Conservation (phyloP, 2,329 filamentous ascomycete genomes). For the Beauveria sp. region DNA sequence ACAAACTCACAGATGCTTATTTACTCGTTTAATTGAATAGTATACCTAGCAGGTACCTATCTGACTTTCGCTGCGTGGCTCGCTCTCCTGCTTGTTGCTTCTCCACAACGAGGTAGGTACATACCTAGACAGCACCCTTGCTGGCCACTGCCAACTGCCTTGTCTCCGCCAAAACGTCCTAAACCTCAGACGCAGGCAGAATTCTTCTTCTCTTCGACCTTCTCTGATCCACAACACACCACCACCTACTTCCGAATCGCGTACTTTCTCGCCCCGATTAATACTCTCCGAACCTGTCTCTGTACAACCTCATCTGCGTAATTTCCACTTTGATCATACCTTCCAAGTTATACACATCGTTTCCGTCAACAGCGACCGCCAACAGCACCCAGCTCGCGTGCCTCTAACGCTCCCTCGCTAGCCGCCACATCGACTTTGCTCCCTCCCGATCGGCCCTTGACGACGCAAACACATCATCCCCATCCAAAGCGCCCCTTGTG, state of each 20-base stretch:
- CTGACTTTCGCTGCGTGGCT: not conserved
- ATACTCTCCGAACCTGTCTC: not conserved
- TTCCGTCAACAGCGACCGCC: not conserved
- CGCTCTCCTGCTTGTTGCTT: not conserved
- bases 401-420: constrained; percentile 4
- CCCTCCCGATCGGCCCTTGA: not conserved
- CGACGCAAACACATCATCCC: not conserved
- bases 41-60: not conserved
- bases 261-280: not conserved
- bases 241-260: constrained; percentile 5
- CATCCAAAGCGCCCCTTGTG: not conserved
- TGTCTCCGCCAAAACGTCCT: not conserved
- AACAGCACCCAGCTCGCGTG: constrained; percentile 8
- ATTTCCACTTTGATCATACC: not conserved
- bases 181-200: constrained; percentile 7
- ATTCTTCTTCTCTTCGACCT: constrained; percentile 7
- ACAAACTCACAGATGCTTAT: no score
- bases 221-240: constrained; percentile 12
- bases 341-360: not conserved
- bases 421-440: not conserved
- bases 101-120: not conserved
- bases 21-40: not conserved
- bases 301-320: not conserved
- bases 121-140: no score
- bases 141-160: not conserved